These are phyloP conservation scores for Fibroporia radiculosa DNA, from an alignment of 768 basidiomycete species.

Conservation along the genomic window DNA sequence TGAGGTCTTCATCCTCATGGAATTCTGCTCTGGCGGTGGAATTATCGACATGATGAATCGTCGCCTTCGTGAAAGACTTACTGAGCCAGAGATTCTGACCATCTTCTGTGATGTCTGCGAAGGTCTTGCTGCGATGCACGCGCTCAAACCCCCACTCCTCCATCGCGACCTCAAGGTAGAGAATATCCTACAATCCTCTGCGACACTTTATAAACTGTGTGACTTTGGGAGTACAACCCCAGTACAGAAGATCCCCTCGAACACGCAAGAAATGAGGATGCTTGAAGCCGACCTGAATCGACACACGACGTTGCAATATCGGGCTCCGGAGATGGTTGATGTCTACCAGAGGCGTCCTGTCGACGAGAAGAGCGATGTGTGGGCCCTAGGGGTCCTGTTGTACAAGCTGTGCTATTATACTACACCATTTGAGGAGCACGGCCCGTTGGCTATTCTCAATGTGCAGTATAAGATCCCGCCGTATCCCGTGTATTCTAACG, in stretches of 20 bases:
- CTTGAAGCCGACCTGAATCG: conserved; percentile 89
- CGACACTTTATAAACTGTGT: conserved; percentile 87
- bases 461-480: conserved; percentile 91
- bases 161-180: conserved; percentile 99
- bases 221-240: conserved; percentile 94
- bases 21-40: conserved; percentile 95
- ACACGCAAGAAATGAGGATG: conserved; percentile 75
- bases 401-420: conserved; percentile 99
- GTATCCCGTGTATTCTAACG: conserved; percentile 78
- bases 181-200: conserved; percentile 87
- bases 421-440: conserved; percentile 98
- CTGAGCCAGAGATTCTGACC: conserved; percentile 93
- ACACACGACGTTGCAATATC: conserved; percentile 94
- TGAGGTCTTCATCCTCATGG: conserved; percentile 99
- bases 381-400: conserved; percentile 93
- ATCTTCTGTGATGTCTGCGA: conserved; percentile 98
- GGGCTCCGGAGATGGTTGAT: conserved; percentile 99
- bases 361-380: conserved; percentile 94
- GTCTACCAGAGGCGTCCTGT: conserved; percentile 74
- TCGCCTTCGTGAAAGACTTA: conserved; percentile 86
- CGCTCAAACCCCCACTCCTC: conserved; percentile 79
- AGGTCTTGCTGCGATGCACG: conserved; percentile 95
- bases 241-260: conserved; percentile 67
- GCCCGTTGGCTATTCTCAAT: conserved; percentile 91
- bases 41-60: conserved; percentile 99